Percentiles rank a stretch among this genome's conserved stretches.
These are phyloP conservation scores for Oryza nivara DNA, from an alignment of 176 grass and related monocot species.

Conservation along the genomic window DNA sequence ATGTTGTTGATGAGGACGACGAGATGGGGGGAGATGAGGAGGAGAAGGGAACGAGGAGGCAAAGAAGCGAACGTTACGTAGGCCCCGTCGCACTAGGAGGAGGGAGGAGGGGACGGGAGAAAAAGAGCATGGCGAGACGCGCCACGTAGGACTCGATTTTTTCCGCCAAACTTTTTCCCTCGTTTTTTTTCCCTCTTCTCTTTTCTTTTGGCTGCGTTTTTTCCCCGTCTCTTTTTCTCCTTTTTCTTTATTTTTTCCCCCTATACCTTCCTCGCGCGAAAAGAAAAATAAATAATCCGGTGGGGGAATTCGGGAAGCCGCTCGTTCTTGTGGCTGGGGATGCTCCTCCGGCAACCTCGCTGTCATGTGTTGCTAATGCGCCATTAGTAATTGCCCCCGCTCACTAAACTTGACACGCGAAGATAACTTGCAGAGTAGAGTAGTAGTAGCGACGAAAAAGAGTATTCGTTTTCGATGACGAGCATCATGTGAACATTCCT, in stretches of 20 bases:
- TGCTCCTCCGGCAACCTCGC: constrained; percentile 43
- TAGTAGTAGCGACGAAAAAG: not conserved
- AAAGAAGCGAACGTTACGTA: constrained; percentile 26
- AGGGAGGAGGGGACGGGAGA: constrained; percentile 38
- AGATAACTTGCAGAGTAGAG: not conserved
- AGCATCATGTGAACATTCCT: not conserved
- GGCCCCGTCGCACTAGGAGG: constrained; percentile 27
- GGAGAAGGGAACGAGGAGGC: not conserved
- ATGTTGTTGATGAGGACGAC: not conserved
- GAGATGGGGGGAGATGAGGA: not conserved
- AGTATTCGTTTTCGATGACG: not conserved
- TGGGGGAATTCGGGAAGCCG: constrained; percentile 49
- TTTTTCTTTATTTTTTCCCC: not conserved
- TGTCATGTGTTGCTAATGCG: constrained; percentile 29
- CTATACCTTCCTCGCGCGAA: not conserved
- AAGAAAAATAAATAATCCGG: constrained; percentile 14
- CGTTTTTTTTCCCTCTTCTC: not conserved
- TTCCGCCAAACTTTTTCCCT: constrained; percentile 1
- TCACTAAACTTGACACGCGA: not conserved
- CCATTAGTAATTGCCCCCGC: not conserved
- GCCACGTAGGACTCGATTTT: constrained; percentile 81
- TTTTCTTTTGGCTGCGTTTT: constrained; percentile 26
- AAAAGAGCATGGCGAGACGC: constrained; percentile 51
- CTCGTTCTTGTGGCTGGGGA: constrained; percentile 72
- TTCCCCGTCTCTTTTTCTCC: not conserved